phyloP scores from a whole-genome alignment of 257 asterid species.

The Linderniella brevidens region DNA sequence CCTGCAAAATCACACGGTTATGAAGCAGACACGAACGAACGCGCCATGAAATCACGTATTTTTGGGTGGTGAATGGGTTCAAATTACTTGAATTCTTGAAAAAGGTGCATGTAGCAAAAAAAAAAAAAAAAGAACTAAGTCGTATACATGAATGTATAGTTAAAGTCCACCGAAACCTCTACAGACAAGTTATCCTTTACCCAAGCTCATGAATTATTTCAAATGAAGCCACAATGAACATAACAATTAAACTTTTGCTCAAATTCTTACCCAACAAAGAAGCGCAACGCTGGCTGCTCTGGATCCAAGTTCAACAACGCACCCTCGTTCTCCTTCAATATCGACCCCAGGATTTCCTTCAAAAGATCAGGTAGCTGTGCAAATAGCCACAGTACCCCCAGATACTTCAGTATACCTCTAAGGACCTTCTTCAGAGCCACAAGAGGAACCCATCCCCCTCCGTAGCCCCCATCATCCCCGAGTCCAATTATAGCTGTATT shows the following conservation, averaged over 20 bases:
- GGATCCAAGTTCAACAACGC: slow-evolving; percentile 91
- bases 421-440: slow-evolving; percentile 96
- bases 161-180: too few species aligned
- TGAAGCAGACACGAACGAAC: slow-evolving; percentile 9
- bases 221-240: not conserved
- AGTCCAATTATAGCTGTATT: slow-evolving; percentile 98
- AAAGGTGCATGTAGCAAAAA: too few species aligned
- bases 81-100: too few species aligned
- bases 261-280: slow-evolving; percentile 82
- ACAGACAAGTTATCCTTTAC: too few species aligned
- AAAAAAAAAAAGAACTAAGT: too few species aligned
- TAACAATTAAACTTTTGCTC: not conserved
- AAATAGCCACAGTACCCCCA: slow-evolving; percentile 96
- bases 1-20: slow-evolving; percentile 28
- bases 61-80: too few species aligned
- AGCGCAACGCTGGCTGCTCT: slow-evolving; percentile 99
- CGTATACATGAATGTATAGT: too few species aligned
- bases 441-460: slow-evolving; percentile 99
- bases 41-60: too few species aligned
- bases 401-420: slow-evolving; percentile 91
- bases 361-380: slow-evolving; percentile 95
- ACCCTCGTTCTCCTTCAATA: slow-evolving; percentile 91
- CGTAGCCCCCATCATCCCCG: slow-evolving; percentile 99
- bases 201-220: too few species aligned
- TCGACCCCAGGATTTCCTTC: slow-evolving; percentile 94